A percentile compares a stretch with the other conserved stretches of the same genome.
Evolutionary conservation across 2,329 filamentous ascomycete genomes (phyloP).

Genomic region (Alternaria postmessia): DNA sequence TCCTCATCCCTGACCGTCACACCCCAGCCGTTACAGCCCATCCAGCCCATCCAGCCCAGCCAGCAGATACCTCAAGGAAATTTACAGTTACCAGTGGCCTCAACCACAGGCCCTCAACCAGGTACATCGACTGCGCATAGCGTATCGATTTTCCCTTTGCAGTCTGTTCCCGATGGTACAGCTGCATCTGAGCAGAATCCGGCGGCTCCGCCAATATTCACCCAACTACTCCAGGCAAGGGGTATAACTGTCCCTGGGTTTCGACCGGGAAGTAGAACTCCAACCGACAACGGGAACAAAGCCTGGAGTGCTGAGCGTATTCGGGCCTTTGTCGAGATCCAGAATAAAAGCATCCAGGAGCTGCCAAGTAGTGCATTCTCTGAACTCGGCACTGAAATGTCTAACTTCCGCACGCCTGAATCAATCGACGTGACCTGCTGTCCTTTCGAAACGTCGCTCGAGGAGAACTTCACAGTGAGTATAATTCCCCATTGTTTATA

Average conservation of each 20-base stretch:
- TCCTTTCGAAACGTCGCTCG: slow-evolving; percentile 11
- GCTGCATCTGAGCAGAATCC: slow-evolving; percentile 1
- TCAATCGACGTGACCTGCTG: slow-evolving; percentile 10
- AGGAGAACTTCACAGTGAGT: slow-evolving; percentile 14
- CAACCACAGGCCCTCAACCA: not conserved
- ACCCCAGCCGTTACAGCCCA: not conserved
- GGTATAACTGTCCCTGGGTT: not conserved
- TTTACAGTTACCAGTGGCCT: not conserved
- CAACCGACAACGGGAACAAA: not conserved
- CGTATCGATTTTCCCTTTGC: not conserved
- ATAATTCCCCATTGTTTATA: not conserved
- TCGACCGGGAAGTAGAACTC: not conserved
- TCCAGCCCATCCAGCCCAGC: not conserved
- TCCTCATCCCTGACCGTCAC: too few species aligned
- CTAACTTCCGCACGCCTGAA: slow-evolving; percentile 8
- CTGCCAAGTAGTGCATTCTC: slow-evolving; percentile 5
- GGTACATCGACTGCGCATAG: not conserved
- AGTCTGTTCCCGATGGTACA: not conserved
- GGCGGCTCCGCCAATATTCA: not conserved
- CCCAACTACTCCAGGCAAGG: not conserved
- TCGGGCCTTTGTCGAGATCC: slow-evolving; percentile 6
- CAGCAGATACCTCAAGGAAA: not conserved
- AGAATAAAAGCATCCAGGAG: not conserved
- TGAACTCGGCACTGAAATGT: slow-evolving; percentile 3
- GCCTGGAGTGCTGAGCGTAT: slow-evolving; percentile 12